phyloP scores from a whole-genome alignment of 1,284 basidiomycete genomes.

The Kwoniella shivajii region DNA sequence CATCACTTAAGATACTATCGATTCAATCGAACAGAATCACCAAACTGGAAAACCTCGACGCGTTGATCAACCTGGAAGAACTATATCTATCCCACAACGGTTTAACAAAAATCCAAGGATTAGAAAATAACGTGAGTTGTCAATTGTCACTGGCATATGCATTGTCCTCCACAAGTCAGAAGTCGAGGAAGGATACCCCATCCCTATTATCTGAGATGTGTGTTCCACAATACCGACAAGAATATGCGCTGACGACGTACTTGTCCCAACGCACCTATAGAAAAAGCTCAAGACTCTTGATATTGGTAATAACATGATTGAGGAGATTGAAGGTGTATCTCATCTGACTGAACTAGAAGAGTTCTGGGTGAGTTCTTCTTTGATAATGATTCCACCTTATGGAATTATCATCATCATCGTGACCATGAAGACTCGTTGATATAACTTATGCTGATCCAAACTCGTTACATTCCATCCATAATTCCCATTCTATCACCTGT shows the following conservation, averaged over 20 bases:
- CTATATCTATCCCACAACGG: conserved; percentile 96
- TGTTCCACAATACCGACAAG: no score
- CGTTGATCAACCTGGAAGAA: conserved; percentile 75
- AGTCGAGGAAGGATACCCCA: no score
- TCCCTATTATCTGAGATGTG: no score
- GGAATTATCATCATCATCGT: background rate
- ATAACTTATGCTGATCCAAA: no score
- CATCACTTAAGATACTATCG: conserved; percentile 75
- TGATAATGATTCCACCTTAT: background rate
- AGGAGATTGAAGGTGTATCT: conserved; percentile 74
- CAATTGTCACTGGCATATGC: no score
- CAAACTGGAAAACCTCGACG: conserved; percentile 77
- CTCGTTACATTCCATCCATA: no score
- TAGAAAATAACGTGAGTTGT: conserved; percentile 77
- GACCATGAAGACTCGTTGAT: no score
- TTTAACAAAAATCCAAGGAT: conserved; percentile 76
- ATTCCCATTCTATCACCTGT: background rate
- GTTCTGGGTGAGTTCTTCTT: conserved; percentile 73
- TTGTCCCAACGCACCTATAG: conserved; percentile 56
- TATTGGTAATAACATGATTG: conserved; percentile 81
- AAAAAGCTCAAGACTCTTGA: conserved; percentile 81
- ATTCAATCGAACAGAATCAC: conserved; percentile 94
- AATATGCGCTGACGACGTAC: background rate
- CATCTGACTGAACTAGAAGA: conserved; percentile 80
- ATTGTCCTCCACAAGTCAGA: no score